Percentiles rank a stretch among this genome's conserved stretches.
phyloP scores from a whole-genome alignment of 495 filamentous ascomycete genomes.

The Daldinia childiae region DNA sequence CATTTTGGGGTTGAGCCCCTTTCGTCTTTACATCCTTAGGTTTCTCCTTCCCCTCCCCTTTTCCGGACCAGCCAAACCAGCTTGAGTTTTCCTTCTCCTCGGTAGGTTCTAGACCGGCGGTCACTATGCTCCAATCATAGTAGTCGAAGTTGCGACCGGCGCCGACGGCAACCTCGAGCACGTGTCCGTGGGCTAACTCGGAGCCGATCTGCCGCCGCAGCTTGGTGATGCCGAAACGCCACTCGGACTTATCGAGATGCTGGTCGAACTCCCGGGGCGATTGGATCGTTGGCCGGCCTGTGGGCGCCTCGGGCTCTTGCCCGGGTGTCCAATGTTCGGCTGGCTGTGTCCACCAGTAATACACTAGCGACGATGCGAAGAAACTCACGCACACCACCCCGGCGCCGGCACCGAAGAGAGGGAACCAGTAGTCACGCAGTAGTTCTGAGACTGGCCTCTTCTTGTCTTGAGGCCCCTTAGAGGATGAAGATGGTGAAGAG shows the following conservation, averaged over 20 bases:
- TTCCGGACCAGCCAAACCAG: conserved; percentile 32
- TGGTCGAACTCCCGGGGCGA: conserved; percentile 68
- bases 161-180: conserved; percentile 88
- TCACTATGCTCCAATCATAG: conserved; percentile 65
- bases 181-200: conserved; percentile 73
- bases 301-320: conserved; percentile 41
- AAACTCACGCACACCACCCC: conserved; percentile 42
- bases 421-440: conserved; percentile 39
- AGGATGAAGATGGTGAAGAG: conserved; percentile 13
- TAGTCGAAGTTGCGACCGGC: conserved; percentile 88
- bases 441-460: conserved; percentile 33
- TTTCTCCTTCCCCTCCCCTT: conserved; percentile 27
- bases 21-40: conserved; percentile 4
- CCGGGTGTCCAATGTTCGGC: conserved; percentile 37
- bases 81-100: conserved; percentile 25
- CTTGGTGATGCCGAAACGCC: conserved; percentile 67
- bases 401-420: conserved; percentile 45
- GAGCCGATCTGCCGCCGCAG: conserved; percentile 69
- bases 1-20: conserved; percentile 2
- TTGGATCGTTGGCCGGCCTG: conserved; percentile 45
- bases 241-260: conserved; percentile 72
- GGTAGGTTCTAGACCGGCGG: conserved; percentile 24
- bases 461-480: conserved; percentile 15
- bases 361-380: conserved; percentile 40
- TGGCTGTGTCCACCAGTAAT: conserved; percentile 39